Evolutionary conservation across 108 stramenopile species (phyloP), one percentile per base, ranked within the genome.

Genomic region (Skeletonema costatum): DNA sequence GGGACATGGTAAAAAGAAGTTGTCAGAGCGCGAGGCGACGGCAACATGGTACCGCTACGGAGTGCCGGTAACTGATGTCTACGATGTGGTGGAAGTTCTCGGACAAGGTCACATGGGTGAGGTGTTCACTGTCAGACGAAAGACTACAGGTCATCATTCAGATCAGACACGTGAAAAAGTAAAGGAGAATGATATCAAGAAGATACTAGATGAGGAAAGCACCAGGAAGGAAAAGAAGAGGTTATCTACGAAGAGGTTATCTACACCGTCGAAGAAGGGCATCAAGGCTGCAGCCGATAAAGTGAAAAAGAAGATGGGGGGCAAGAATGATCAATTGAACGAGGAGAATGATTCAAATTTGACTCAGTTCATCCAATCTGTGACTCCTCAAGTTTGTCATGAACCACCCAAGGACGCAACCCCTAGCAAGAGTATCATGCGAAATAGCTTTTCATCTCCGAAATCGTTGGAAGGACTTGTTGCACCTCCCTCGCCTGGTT

Each of bases 101-200:
- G 86, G 86, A 2, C 77, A 78, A 0, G 86, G 86, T 2, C 80
- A 81, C 73, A 86, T 86, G 86, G 86, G 86, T 19, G 86, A 86
- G 46, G 83, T 84, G 11, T 86, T 80, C 60, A 86, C 82, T 8
- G 86, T 86, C 32, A 51, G 78, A 21, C 73, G 85, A n/a, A 86
- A 86, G 39, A 70, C 73, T 17, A 74, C 82, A 9, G 82, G 82
- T 14, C 75, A 73, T 63, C 82, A 83, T 56, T 77, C 66, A 30
- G 71, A 73, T 21, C 14, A 30, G 31, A 73, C 82, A 0, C 71
- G 70, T 51, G 82, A 73, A n/a, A 41, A 51, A 7, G 35, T 44
- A 46, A 51, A 35, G 48, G 60, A 61, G 17, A 51, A 61, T 60
- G 76, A 77, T 64, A 32, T 68, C 38, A 68, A 60, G 51, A 44